Base-by-base conservation (phyloP, 208 protist genomes). In the Histomonas meleagridis region DNA sequence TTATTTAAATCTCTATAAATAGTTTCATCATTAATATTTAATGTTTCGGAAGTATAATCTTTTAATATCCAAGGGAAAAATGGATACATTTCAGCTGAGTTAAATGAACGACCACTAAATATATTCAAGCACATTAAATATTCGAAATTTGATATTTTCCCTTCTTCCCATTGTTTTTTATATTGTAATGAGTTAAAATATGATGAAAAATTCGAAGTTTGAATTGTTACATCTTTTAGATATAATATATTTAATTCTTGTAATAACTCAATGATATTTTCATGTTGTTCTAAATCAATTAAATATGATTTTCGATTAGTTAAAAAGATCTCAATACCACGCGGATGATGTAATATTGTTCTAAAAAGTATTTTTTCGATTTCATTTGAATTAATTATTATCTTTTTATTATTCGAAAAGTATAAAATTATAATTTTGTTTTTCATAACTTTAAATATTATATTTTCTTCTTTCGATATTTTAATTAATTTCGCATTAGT, bases 121-220 rank as follows among this genome's bases (percentile, higher is more conserved):
- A 46, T 10, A 51, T 79, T 79, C 7, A 79, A 49, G 7, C 28
- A 49, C 21, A 79, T 79, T 40, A 79, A 49, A 49, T 79, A 79
- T 5, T 79, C 70, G 40, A 79, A 79, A 79, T 79, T 79, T 1
- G 70, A 79, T 7, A 79, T 79, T 79, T 79, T 35, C 18, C 70
- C 70, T 21, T 79, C 40, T 0, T 49, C 32, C 70, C 70, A 79
- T 72, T 72, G 21, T 40, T 72, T 72, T 43, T 26, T 72, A 32
- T 43, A 72, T 23, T 35, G 12, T 16, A 14, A 10, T 28, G 65
- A 40, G 2, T 26, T 5, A 32, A 72, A 72, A 16, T 23, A 72
- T 5, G 0, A 1, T 32, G 40, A 35, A 16, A 40, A 72, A 5
- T 26, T 26, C 1, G 40, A 2, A 43, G 65, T 72, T 72, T 72